A percentile compares a stretch with the other conserved stretches of the same genome.
Conservation (phyloP, 164 flowering plant species). For the Vitis labrusca region DNA sequence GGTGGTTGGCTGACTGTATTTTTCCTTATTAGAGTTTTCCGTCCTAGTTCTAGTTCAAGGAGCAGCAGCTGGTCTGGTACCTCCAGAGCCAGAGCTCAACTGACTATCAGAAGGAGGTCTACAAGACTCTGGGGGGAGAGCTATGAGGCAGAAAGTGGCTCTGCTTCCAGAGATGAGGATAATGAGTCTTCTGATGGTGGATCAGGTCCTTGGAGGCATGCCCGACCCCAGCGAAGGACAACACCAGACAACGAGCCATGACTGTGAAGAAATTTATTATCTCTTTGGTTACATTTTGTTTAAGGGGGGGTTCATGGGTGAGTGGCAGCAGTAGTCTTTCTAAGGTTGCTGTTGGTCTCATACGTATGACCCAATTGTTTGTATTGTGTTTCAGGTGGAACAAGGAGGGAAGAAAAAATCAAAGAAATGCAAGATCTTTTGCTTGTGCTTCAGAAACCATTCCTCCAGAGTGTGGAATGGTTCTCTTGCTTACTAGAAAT, state of each 20-base stretch:
- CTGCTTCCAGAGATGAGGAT: slow-evolving; percentile 47
- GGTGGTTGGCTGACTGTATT: slow-evolving; percentile 66
- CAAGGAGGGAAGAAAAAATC: not conserved
- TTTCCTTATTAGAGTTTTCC: slow-evolving; percentile 54
- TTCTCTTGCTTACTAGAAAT: not conserved
- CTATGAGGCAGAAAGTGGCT: slow-evolving; percentile 43
- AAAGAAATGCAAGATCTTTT: not conserved
- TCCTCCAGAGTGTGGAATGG: not conserved
- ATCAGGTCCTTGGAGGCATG: slow-evolving; percentile 32
- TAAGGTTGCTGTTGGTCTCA: no score
- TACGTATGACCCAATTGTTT: not conserved
- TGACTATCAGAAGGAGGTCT: slow-evolving; percentile 50
- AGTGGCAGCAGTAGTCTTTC: not conserved
- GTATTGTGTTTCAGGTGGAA: slow-evolving; percentile 11
- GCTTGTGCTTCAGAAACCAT: not conserved
- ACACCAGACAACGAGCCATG: slow-evolving; percentile 43
- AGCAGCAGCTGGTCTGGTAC: slow-evolving; percentile 58
- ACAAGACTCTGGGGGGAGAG: slow-evolving; percentile 67
- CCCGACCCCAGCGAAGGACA: slow-evolving; percentile 33
- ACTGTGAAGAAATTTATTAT: not conserved
- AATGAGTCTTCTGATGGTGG: slow-evolving; percentile 47
- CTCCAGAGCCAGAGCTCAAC: slow-evolving; percentile 57
- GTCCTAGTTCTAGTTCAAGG: slow-evolving; percentile 37
- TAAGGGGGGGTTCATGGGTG: slow-evolving; percentile 5
- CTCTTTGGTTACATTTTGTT: not conserved